phyloP scores from a whole-genome alignment of 768 basidiomycete species.

The Sporobolomyces phaffii region DNA sequence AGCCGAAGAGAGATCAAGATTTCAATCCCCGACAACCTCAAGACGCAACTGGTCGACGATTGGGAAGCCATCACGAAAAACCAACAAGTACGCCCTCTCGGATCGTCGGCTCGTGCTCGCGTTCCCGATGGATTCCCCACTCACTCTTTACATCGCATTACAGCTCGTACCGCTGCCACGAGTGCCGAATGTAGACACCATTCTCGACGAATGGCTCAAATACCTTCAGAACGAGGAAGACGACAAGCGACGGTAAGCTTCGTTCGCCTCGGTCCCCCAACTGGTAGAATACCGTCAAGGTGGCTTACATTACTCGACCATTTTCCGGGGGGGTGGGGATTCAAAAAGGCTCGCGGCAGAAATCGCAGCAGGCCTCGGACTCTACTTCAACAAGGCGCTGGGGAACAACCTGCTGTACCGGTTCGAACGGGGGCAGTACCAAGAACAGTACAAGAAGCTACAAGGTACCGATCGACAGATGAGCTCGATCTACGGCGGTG shows the following conservation, averaged over 20 bases:
- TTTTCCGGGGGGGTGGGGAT: no score
- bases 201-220: conserved; percentile 70
- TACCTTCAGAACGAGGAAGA: conserved; percentile 50
- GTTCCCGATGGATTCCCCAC: no score
- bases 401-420: conserved; percentile 84
- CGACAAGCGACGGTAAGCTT: conserved; percentile 23
- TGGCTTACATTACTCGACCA: no score
- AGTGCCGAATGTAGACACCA: conserved; percentile 65
- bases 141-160: no score
- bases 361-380: conserved; percentile 72
- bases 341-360: conserved; percentile 63
- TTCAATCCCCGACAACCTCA: conserved; percentile 79
- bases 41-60: conserved; percentile 84
- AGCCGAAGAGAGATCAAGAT: conserved; percentile 86
- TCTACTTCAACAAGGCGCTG: conserved; percentile 86
- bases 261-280: background rate
- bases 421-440: conserved; percentile 90
- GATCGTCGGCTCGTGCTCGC: no score
- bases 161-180: conserved; percentile 82
- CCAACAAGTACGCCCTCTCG: conserved; percentile 58
- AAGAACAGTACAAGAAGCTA: conserved; percentile 63
- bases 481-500: conserved; percentile 86
- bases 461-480: conserved; percentile 79
- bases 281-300: background rate
- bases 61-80: conserved; percentile 98